phyloP scores from a whole-genome alignment of 2,329 filamentous ascomycete species.

The Raffaelea arxii region DNA sequence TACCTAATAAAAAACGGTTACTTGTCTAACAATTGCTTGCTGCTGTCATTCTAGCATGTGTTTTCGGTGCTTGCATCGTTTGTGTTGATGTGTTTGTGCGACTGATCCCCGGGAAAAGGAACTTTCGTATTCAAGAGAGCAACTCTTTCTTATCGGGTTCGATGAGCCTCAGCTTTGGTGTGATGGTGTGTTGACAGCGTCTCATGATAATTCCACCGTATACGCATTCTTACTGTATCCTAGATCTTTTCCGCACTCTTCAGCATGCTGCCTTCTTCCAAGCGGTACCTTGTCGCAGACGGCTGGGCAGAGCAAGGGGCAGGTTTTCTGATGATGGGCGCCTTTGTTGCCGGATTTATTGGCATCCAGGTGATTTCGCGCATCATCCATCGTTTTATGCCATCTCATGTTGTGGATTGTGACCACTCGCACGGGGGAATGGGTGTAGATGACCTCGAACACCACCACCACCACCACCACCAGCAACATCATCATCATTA shows the following conservation, averaged over 20 bases:
- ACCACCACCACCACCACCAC: constrained; percentile 11
- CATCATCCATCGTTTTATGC: constrained; percentile 62
- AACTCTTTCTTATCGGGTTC: constrained; percentile 81
- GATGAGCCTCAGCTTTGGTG: constrained; percentile 85
- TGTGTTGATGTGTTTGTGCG: constrained; percentile 74
- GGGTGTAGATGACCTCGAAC: constrained; percentile 21
- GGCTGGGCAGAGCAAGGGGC: constrained; percentile 58
- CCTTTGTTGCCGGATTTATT: constrained; percentile 62
- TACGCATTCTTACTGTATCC: constrained; percentile 3
- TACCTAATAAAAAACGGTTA: too few species aligned
- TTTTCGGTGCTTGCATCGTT: constrained; percentile 73
- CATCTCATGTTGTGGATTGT: constrained; percentile 72
- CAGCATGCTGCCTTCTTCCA: constrained; percentile 85
- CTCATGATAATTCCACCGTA: background rate
- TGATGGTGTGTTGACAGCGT: constrained; percentile 61
- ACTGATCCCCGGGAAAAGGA: constrained; percentile 59
- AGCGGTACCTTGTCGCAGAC: constrained; percentile 62
- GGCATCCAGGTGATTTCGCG: constrained; percentile 68
- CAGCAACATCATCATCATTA: background rate
- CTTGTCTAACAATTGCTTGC: too few species aligned
- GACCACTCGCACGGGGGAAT: constrained; percentile 61
- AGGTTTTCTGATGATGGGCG: constrained; percentile 57
- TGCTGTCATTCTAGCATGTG: constrained; percentile 48
- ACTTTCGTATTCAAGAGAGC: constrained; percentile 84
- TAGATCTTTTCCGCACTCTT: constrained; percentile 88